These are phyloP conservation scores for Asclepias syriaca DNA, from an alignment of 257 asterid genomes.

Conservation along the genomic window DNA sequence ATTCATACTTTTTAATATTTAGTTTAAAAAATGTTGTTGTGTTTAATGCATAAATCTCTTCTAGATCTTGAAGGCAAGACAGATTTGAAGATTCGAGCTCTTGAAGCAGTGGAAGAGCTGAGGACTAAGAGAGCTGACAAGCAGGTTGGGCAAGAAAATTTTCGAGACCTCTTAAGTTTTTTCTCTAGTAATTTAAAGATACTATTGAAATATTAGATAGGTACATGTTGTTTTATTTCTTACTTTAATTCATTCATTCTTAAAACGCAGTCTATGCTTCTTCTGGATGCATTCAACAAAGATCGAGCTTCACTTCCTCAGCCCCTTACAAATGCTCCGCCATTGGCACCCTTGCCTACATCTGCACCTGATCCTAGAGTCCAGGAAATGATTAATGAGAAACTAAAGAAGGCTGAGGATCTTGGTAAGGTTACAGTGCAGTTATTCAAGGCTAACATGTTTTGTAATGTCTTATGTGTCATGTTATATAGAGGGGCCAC, in stretches of 20 bases:
- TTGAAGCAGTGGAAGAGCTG: slow-evolving; percentile 88
- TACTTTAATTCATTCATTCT: slow-evolving; percentile 17
- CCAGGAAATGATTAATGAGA: slow-evolving; percentile 94
- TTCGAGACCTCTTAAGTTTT: not conserved
- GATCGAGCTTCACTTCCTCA: slow-evolving; percentile 95
- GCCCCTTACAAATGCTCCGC: slow-evolving; percentile 63
- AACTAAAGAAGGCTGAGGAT: slow-evolving; percentile 95
- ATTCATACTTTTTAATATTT: not conserved
- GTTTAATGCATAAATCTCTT: not conserved
- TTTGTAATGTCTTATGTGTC: not conserved
- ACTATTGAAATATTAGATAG: not conserved
- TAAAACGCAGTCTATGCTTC: slow-evolving; percentile 69
- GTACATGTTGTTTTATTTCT: not conserved
- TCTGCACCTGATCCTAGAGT: slow-evolving; percentile 79
- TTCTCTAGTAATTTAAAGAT: not conserved
- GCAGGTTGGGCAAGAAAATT: slow-evolving; percentile 46
- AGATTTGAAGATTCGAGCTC: slow-evolving; percentile 81
- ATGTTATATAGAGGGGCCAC: too few relatives aligned
- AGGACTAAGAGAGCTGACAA: slow-evolving; percentile 87
- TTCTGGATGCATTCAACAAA: slow-evolving; percentile 97
- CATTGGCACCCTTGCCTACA: slow-evolving; percentile 53
- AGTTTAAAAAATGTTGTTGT: not conserved
- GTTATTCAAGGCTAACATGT: not conserved
- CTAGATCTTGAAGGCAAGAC: slow-evolving; percentile 94
- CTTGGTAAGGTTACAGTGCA: slow-evolving; percentile 48